Evolutionary conservation across 2,329 filamentous ascomycete genomes (phyloP), one percentile per base, ranked within the genome.

Genomic region (Monosporascus sp.): DNA sequence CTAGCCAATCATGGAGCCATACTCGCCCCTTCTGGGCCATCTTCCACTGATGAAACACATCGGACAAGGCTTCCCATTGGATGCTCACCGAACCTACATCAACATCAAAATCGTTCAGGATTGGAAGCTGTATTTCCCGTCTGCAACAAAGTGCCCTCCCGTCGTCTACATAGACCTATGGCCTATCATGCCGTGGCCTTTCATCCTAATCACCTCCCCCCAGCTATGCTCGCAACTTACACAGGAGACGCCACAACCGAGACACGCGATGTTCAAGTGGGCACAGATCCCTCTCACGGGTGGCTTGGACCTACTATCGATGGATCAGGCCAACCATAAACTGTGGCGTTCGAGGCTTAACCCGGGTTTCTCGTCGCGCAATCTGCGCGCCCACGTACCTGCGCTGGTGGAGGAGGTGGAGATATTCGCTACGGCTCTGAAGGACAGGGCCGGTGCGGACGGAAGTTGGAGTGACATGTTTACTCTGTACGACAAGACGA

Each of bases 321-420:
- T 56, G 48, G 50, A 54, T 16, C 44, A 26, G 6, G 2, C 45
- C 2, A 36, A 17, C 7, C 53, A 59, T 41, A 17, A n/a, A 1
- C 6, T 57, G 2, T 59, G 59, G 56, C 57, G 57, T 7, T 52
- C 54, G 0, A 43, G 51, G 24, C 37, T 61, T 2, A 58, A 50
- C 20, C 57, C 59, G 1, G 57, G 53, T 14, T 52, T 61, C 11
- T 56, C 52, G 1, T 20, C 36, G 4, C 22, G 41, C 4, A 52
- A 48, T 8, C 14, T 61, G 1, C 7, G 40, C 3, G 41, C 51
- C 1, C 26, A 52, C 2, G 24, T 53, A 1, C 50, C 50, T 1
- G 2, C 40, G 2, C 3, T 58, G 4, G 19, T 61, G 1, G 53
- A 59, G 27, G 57, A 61, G 34, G 52, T 59, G 8, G 36, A 5